Evolutionary conservation across 495 filamentous ascomycete genomes (phyloP), one percentile per base, ranked within the genome.

Genomic region (Penicillium coffeae): DNA sequence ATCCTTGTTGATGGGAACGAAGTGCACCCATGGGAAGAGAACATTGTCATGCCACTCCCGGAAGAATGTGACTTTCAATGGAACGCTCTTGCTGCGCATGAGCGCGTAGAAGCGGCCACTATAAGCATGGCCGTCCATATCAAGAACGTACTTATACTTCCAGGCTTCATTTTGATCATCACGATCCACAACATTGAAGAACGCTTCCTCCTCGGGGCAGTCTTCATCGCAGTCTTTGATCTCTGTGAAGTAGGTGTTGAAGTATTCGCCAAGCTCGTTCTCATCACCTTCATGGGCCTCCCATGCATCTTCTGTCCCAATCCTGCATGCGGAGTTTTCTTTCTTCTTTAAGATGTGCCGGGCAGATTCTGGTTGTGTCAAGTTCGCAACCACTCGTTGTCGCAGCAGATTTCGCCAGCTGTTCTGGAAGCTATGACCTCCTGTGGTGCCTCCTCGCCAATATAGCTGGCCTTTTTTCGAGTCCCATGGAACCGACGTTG

Each of bases 11-110:
- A 75, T 51, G 1, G 75, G 76, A 20, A 81, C 64, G 47, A 74
- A 81, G 52, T 82, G 78, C 8, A 76, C 62, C 80, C 80, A 83
- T 0, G 80, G 76, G n/a, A 74, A 35, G 14, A 82, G 58, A 1
- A 75, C 57, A 8, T 75, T 70, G 16, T 80, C 73, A 50, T 81
- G 79, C 80, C 79, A 83, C 59, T 83, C 80, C 15, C 68, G 59
- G 32, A 78, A 66, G 3, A 79, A 50, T 0, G 70, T 77, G 45
- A 70, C 55, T 46, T 80, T 82, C 21, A 83, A 49, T 1, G 68
- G 68, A 3, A 63, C 49, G 21, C 60, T 65, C 7, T 63, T 59
- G 66, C 71, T 2, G 68, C 65, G 16, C 80, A 59, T 6, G 81
- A 66, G 8, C 65, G 66, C 48, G 18, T 74, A 72, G 52, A 69